Conservation (phyloP, 768 basidiomycete species). For the Dacryopinax spathularia region DNA sequence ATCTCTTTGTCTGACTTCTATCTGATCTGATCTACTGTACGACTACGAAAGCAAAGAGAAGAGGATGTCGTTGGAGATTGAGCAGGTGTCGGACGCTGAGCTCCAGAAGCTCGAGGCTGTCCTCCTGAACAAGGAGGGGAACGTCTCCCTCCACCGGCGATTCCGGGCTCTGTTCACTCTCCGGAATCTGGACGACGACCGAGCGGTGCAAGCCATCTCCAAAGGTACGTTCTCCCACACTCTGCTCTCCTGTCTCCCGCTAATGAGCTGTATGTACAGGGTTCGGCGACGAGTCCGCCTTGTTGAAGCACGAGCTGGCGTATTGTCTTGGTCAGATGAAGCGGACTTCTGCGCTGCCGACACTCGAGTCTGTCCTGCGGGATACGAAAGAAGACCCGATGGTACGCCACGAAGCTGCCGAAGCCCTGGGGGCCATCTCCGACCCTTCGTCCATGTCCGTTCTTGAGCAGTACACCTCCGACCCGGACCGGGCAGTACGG, state of each 20-base stretch:
- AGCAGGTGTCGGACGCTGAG: slow-evolving; percentile 29
- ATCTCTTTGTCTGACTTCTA: not conserved
- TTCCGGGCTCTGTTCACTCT: slow-evolving; percentile 88
- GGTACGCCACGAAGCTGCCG: slow-evolving; percentile 99
- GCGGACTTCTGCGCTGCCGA: slow-evolving; percentile 53
- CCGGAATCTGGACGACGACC: slow-evolving; percentile 59
- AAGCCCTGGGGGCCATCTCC: slow-evolving; percentile 93
- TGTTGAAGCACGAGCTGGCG: slow-evolving; percentile 93
- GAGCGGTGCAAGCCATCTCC: slow-evolving; percentile 68
- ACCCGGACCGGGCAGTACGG: slow-evolving; percentile 59
- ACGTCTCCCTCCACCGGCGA: slow-evolving; percentile 65
- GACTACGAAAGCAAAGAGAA: not conserved
- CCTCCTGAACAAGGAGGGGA: slow-evolving; percentile 62
- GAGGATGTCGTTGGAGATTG: slow-evolving; percentile 15
- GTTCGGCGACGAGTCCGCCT: slow-evolving; percentile 70
- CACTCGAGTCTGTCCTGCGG: slow-evolving; percentile 60
- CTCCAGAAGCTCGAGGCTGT: slow-evolving; percentile 55
- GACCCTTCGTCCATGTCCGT: slow-evolving; percentile 47
- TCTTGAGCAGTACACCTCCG: slow-evolving; percentile 54
- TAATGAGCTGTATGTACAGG: slow-evolving; percentile 32
- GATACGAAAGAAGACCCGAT: slow-evolving; percentile 70
- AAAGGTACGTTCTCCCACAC: slow-evolving; percentile 40
- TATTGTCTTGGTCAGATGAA: slow-evolving; percentile 94
- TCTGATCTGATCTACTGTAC: not conserved
- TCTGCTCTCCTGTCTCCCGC: not conserved